Base-by-base conservation (phyloP, 2,329 filamentous ascomycete species). In the Diaporthe eres region DNA sequence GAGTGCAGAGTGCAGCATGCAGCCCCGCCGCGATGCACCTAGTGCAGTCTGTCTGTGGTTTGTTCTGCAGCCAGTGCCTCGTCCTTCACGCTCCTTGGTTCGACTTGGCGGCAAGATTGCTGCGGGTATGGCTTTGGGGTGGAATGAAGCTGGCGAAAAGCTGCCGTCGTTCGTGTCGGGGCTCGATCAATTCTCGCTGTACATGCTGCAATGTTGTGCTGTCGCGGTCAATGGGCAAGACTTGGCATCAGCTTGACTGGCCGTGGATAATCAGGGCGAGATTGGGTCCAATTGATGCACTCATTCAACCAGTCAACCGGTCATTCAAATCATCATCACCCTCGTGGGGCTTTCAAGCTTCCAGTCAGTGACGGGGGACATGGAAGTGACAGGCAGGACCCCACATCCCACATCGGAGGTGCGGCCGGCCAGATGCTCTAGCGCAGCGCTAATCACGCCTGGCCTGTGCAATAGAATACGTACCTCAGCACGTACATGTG, bases 51-150 rank as follows among this genome's bases (percentile, higher is more conserved):
- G 25, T 28, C 61, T 67, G 42, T 9, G 28, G 61, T 49, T 34
- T 67, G 61, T 9, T 22, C 65, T 70, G 65, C 65, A 70, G 65
- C 65, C 49, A 13, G 25, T 34, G 34, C 65, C 31, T 55, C n/a
- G 65, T 70, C 42, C 49, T 70, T 55, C 34, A 55, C 65, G 51
- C 55, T 70, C 34, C 65, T 70, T 70, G 65, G 65, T 55, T 70
- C 34, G 49, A 55, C 49, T 25, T 42, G 65, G 65, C 65, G 65
- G 65, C 49, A 70, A 55, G 47, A 51, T 53, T 2, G 44, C 47
- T 37, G 63, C 22, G 15, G 13, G 49, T 39, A 15, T 51, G 34
- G 34, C 8, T 22, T 31, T 13, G 28, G 61, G 15, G 31, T 34
- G 28, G 22, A 67, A 22, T 37, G 47, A 37, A 53, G 65, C 65